Evolutionary conservation across 179 eudicot species (phyloP).

Genomic region (Beta corolliflora): DNA sequence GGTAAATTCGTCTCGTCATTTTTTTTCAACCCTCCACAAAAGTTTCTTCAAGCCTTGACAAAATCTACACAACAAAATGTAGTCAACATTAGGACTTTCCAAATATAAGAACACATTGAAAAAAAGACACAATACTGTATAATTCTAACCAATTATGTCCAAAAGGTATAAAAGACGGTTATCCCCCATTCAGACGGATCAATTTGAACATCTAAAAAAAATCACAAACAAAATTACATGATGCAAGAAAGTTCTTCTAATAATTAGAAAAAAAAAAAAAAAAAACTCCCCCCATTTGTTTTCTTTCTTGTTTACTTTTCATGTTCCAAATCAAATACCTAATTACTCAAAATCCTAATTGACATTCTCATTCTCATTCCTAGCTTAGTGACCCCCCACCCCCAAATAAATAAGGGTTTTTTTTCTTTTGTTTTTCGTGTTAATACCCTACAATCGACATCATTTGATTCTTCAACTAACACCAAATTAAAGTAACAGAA

Average conservation of each 20-base stretch:
- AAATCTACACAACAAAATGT: constrained; percentile 16
- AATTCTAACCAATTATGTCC: background rate
- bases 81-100: background rate
- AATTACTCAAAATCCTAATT: no score
- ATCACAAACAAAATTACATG: background rate
- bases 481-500: no score
- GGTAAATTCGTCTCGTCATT: constrained; percentile 61
- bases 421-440: no score
- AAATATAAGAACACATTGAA: background rate
- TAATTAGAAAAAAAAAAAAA: background rate
- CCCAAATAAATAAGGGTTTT: background rate
- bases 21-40: constrained; percentile 14
- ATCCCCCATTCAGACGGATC: background rate
- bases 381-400: no score
- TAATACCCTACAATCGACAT: no score
- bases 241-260: no score
- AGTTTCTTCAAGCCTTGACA: constrained; percentile 18
- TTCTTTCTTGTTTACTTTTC: no score
- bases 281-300: background rate
- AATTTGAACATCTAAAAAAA: background rate
- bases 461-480: no score
- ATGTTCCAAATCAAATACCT: no score
- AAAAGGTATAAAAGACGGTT: background rate
- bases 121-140: background rate
- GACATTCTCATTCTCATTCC: no score